Base-by-base conservation (phyloP, 2,329 filamentous ascomycete genomes). In the Aspergillus sclerotialis region DNA sequence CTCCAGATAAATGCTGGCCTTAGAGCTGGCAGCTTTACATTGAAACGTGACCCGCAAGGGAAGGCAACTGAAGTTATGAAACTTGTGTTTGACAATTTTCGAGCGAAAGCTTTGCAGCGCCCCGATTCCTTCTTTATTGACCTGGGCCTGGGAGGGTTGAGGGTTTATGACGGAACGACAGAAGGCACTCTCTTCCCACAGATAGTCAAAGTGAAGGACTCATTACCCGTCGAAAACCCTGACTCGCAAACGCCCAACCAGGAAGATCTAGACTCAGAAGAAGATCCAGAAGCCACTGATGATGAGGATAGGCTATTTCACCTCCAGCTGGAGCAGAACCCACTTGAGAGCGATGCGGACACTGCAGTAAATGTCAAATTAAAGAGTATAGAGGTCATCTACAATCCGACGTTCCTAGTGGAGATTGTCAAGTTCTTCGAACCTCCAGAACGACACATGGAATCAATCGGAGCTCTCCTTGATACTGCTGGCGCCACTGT, bases 361-460 rank as follows among this genome's bases (percentile, higher is more conserved):
- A 82, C 93, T 14, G 87, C 88, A 5, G 68, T 99, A 21, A 89
- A 82, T 2, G 82, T 90, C 50, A 95, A 94, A 60, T 68, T 98
- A 47, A 95, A 93, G 60, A 92, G 89, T 28, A 81, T 98, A 46
- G 93, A 98, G 58, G 84, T 99, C 35, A 87, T 98, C 15, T 98
- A 94, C 75, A 99, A 98, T 50, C 92, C 93, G 1, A 85, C 82
- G 44, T 93, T 96, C 47, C 73, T 96, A 0, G 80, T 94, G 5
- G 89, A 92, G 31, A 79, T 96, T 25, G 86, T 82, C 34, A 87
- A 88, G 48, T 99, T 98, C 67, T 98, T 99, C 69, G 83, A 90
- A 43, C 92, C 92, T 1, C 93, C 92, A 0, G 89, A 95, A 58
- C 76, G 89, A 32, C 93, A 98, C 56, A 95, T 98, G 89, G 92